Evolutionary conservation across 257 asterid species (phyloP).

Genomic region (Forsythia viridissima): DNA sequence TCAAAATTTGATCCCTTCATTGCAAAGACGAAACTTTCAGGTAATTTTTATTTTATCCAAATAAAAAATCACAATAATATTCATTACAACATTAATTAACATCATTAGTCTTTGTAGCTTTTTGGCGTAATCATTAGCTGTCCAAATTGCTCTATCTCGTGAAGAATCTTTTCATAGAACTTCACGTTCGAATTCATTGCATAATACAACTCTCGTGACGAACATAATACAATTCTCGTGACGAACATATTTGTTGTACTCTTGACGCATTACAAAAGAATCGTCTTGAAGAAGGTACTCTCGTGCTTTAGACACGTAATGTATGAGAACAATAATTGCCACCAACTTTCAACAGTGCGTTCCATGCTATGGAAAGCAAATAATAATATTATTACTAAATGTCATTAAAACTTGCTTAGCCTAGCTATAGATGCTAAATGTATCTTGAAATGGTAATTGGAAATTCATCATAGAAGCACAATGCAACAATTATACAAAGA

Average conservation of each 20-base stretch:
- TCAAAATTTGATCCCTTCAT: too few species aligned
- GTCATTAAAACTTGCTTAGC: neutral
- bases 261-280: conserved; percentile 5
- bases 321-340: conserved; percentile 20
- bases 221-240: neutral
- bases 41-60: too few species aligned
- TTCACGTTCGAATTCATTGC: neutral
- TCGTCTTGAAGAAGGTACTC: conserved; percentile 3
- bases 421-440: conserved; percentile 2
- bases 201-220: neutral
- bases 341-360: conserved; percentile 23
- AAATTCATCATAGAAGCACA: conserved; percentile 12
- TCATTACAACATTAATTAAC: too few species aligned
- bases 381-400: too few species aligned
- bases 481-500: neutral
- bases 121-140: too few species aligned
- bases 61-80: too few species aligned
- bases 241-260: neutral
- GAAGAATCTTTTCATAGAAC: conserved; percentile 4
- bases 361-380: conserved; percentile 5
- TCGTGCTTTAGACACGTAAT: neutral
- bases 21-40: too few species aligned
- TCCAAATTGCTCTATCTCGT: neutral
- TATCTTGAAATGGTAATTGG: conserved; percentile 15
- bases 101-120: too few species aligned